Evolutionary conservation across 1,284 basidiomycete genomes (phyloP), one percentile per base, ranked within the genome.

Genomic region (Porogramme epimiltina): DNA sequence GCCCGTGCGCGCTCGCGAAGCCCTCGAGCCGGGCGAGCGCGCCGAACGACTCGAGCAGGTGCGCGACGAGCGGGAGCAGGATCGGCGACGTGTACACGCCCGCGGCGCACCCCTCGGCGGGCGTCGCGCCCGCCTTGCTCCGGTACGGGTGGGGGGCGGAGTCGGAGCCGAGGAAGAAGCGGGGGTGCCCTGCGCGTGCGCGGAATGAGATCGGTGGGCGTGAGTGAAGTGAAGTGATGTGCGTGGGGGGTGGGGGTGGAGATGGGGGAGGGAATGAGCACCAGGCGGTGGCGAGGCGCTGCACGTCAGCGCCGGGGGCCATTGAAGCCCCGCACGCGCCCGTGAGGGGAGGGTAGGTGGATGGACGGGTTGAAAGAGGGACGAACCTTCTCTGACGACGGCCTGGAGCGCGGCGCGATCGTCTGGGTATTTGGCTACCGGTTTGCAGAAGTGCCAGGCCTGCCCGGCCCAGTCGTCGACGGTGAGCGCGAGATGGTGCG

Each of bases 391-490:
- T 55, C 75, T 78, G 49, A 99, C 83, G 34, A 95, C 86, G 20
- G 91, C 82, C 50, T 87, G 84, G 49, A 99, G 74, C 10, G 97
- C 95, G 61, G 83, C 72, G 24, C 96, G 80, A 70, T 99, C 97
- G 60, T 91, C 88, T 3, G 95, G 95, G 65, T 86, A 95, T 73
- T 99, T 99, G 24, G 97, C 96, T 20, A 99, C 91, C 0, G 97
- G 97, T 73, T 99, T 99, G 80, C 97, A 99, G 70, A 92, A 99
- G 69, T 98, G 86, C 80, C 93, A 93, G 0, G 93, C 86, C 71
- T 98, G 95, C 5, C 95, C 94, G 1, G 95, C 95, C 87, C 96
- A 98, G 65, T 97, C 92, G 71, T 99, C 97, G 8, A 99, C 93
- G 1, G 92, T 96, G 50, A 99, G 80, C 36, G 85, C 87, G 34